phyloP scores from a whole-genome alignment of 164 flowering plant genomes.

The Piper longum region DNA sequence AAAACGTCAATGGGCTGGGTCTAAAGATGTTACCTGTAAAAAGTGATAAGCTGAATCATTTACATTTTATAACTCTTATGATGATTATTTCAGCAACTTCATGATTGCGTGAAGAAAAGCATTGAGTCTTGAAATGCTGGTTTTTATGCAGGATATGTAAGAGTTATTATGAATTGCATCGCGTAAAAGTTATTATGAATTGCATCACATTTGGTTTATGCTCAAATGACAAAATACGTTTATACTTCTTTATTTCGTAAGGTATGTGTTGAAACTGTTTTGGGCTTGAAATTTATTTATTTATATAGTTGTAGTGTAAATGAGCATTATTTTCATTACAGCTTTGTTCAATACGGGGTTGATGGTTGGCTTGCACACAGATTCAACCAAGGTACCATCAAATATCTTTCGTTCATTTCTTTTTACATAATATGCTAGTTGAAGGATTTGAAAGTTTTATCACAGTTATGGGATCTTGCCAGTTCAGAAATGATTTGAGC shows the following conservation, averaged over 20 bases:
- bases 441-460: too few species aligned
- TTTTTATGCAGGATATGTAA: constrained; percentile 49
- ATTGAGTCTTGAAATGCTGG: too few species aligned
- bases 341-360: constrained; percentile 86
- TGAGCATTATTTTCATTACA: constrained; percentile 19
- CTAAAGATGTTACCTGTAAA: too few species aligned
- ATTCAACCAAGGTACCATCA: constrained; percentile 71
- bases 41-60: too few species aligned
- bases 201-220: constrained; percentile 56
- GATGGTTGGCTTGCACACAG: constrained; percentile 99
- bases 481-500: too few species aligned
- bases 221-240: constrained; percentile 63
- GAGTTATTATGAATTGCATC: constrained; percentile 23
- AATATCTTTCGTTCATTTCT: background rate
- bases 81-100: too few species aligned
- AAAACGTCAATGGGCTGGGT: too few species aligned
- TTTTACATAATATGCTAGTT: too few species aligned
- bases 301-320: background rate
- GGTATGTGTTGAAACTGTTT: constrained; percentile 23
- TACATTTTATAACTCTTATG: too few species aligned
- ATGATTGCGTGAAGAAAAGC: too few species aligned
- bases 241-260: constrained; percentile 57
- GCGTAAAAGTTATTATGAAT: constrained; percentile 20
- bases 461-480: too few species aligned
- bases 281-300: background rate